Conservation (phyloP, 768 basidiomycete species). For the Mycena maculata region DNA sequence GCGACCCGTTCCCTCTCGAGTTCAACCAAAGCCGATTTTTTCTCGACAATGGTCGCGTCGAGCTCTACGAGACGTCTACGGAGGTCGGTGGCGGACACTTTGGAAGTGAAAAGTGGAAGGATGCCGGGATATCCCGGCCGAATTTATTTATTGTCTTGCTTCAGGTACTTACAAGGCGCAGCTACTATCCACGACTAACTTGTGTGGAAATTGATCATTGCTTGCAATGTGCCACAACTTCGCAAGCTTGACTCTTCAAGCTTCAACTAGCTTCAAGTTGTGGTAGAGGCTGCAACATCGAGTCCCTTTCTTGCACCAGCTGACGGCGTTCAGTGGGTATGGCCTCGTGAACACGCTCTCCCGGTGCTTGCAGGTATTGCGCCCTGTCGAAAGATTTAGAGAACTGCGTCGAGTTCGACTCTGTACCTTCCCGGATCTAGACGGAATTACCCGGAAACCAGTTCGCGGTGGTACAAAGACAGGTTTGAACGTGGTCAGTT, state of each 20-base stretch:
- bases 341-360: background rate
- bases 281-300: background rate
- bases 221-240: background rate
- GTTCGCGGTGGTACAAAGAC: background rate
- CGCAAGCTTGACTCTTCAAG: background rate
- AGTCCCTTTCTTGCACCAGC: conserved; percentile 12
- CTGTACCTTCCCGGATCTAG: background rate
- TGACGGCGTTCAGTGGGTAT: conserved; percentile 3
- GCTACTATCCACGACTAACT: too few species aligned
- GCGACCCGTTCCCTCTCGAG: background rate
- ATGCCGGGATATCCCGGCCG: too few species aligned
- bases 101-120: too few species aligned
- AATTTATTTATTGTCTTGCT: too few species aligned
- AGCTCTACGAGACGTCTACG: background rate
- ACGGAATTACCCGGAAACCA: background rate
- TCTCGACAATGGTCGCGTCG: background rate
- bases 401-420: background rate
- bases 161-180: too few species aligned
- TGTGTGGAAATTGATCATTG: too few species aligned
- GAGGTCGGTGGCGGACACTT: background rate
- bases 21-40: background rate
- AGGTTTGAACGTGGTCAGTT: too few species aligned
- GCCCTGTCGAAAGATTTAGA: background rate
- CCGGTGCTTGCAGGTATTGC: conserved; percentile 4
- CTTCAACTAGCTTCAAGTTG: too few species aligned